Conservation (phyloP, 2,329 filamentous ascomycete species). For the Hypoxylon sp. region DNA sequence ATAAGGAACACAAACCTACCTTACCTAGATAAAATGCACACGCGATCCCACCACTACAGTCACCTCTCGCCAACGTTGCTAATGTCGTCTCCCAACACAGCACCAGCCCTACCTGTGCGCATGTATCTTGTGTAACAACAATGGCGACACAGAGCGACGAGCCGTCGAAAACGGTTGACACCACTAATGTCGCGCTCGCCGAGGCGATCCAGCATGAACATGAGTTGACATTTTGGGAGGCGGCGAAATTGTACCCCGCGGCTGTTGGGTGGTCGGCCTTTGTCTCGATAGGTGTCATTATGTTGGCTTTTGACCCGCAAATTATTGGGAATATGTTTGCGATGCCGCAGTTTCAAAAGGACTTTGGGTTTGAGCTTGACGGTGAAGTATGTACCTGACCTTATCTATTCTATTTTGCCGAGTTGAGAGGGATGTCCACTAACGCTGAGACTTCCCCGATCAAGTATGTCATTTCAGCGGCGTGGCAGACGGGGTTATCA, state of each 20-base stretch:
- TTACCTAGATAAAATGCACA: slow-evolving; percentile 41
- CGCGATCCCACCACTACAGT: slow-evolving; percentile 43
- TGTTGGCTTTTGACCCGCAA: slow-evolving; percentile 76
- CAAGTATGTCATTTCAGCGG: slow-evolving; percentile 55
- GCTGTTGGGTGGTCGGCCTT: slow-evolving; percentile 70
- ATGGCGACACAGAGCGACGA: slow-evolving; percentile 37
- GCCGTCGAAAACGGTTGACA: slow-evolving; percentile 39
- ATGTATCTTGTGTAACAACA: slow-evolving; percentile 24
- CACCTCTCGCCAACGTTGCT: slow-evolving; percentile 30
- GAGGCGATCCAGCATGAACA: slow-evolving; percentile 61
- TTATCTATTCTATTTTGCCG: slow-evolving; percentile 1
- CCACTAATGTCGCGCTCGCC: slow-evolving; percentile 46
- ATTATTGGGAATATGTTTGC: slow-evolving; percentile 73
- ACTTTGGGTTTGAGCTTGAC: slow-evolving; percentile 53
- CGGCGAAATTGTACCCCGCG: slow-evolving; percentile 61
- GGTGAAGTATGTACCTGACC: slow-evolving; percentile 50
- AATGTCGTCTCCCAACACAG: slow-evolving; percentile 24
- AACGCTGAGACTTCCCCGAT: slow-evolving; percentile 1
- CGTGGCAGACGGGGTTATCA: slow-evolving; percentile 64
- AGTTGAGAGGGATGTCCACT: not conserved
- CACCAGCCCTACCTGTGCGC: slow-evolving; percentile 26
- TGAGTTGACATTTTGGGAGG: slow-evolving; percentile 58
- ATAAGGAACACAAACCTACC: slow-evolving; percentile 27
- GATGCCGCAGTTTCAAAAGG: slow-evolving; percentile 56
- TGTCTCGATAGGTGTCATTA: slow-evolving; percentile 72